Conservation (phyloP, 345 rosid genomes). For the Arabidopsis arenosa region DNA sequence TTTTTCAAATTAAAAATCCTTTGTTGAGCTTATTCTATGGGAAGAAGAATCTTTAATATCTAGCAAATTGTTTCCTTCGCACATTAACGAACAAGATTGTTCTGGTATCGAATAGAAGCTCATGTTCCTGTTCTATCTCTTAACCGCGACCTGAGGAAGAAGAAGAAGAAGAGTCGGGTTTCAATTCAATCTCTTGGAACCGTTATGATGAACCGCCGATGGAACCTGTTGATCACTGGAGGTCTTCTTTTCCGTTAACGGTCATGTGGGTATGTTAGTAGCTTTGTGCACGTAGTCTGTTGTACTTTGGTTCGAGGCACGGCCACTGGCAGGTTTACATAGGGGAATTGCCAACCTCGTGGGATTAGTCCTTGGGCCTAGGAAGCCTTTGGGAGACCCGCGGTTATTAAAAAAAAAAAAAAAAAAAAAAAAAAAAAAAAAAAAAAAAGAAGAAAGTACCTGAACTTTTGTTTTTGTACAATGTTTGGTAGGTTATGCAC, state of each 20-base stretch:
- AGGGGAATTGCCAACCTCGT: too few relatives aligned
- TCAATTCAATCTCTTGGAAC: constrained; percentile 61
- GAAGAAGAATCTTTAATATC: constrained; percentile 5
- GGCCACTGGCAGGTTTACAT: too few relatives aligned
- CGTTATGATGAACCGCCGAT: constrained; percentile 42
- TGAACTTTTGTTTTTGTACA: constrained; percentile 13
- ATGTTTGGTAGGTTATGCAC: constrained; percentile 67
- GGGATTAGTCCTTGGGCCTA: too few relatives aligned
- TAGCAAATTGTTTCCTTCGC: constrained; percentile 5
- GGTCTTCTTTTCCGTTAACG: constrained; percentile 53
- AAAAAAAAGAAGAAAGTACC: constrained; percentile 29
- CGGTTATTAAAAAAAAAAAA: too few relatives aligned
- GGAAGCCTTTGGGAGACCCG: too few relatives aligned
- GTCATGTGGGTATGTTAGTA: too few relatives aligned
- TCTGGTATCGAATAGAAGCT: background rate
- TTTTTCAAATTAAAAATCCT: background rate
- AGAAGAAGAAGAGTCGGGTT: constrained; percentile 11
- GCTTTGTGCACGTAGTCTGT: too few relatives aligned
- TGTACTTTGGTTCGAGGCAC: too few relatives aligned
- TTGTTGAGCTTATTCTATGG: background rate
- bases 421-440: too few relatives aligned
- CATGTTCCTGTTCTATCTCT: background rate
- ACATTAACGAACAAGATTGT: background rate
- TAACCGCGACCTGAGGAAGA: background rate
- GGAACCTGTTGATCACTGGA: constrained; percentile 81